Evolutionary conservation across 768 basidiomycete species (phyloP).

Genomic region (Hypholoma sublateritium): DNA sequence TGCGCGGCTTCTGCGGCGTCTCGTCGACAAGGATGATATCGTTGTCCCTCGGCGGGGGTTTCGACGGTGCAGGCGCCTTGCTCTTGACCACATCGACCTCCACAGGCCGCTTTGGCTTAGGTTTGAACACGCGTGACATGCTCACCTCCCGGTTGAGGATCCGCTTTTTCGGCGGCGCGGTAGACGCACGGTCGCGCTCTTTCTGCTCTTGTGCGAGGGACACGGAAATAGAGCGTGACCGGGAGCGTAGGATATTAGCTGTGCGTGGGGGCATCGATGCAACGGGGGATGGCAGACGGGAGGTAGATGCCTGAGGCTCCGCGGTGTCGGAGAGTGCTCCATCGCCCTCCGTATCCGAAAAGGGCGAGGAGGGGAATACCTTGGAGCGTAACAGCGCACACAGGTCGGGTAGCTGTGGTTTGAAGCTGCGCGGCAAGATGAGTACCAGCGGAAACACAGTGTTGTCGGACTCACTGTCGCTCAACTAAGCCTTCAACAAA

Average conservation of each 20-base stretch:
- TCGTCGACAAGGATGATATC: constrained; percentile 14
- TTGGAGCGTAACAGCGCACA: constrained; percentile 64
- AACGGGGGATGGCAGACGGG: constrained; percentile 32
- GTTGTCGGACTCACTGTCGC: constrained; percentile 44
- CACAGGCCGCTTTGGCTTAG: constrained; percentile 28
- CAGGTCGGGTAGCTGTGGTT: constrained; percentile 45
- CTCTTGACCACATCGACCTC: constrained; percentile 14
- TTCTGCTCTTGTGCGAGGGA: constrained; percentile 64
- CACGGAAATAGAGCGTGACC: constrained; percentile 66
- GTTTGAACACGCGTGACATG: constrained; percentile 73
- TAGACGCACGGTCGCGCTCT: constrained; percentile 37
- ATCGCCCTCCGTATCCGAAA: constrained; percentile 42
- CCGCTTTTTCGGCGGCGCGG: constrained; percentile 44
- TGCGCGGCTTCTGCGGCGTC: constrained; percentile 17
- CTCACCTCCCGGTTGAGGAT: constrained; percentile 70
- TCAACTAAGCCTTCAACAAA: constrained; percentile 73
- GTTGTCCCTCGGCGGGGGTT: constrained; percentile 13
- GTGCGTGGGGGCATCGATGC: constrained; percentile 18
- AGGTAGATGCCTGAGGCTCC: constrained; percentile 15
- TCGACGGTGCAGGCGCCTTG: neutral
- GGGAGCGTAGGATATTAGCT: constrained; percentile 31
- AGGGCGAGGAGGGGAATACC: constrained; percentile 64
- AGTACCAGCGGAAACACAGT: neutral
- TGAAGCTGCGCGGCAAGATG: constrained; percentile 46
- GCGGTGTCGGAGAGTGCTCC: constrained; percentile 9